Evolutionary conservation across 345 rosid species (phyloP).

Genomic region (Syzygium grande): DNA sequence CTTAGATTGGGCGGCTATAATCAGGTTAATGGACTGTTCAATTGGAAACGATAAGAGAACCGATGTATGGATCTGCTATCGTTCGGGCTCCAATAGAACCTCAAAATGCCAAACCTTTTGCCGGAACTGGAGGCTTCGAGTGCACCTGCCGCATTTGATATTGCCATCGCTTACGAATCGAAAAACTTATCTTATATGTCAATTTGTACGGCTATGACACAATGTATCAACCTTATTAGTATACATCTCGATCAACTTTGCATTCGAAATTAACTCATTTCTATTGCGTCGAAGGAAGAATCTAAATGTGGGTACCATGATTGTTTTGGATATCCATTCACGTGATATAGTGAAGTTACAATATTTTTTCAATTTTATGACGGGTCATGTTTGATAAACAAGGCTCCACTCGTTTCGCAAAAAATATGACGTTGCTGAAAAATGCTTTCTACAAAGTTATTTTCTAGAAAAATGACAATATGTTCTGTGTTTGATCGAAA

Average conservation of each 20-base stretch:
- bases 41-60: neutral
- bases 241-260: rapidly evolving
- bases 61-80: rapidly evolving
- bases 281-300: neutral
- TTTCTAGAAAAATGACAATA: no score
- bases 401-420: no score
- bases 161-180: rapidly evolving
- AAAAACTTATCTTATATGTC: neutral
- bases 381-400: neutral
- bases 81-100: rapidly evolving
- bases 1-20: neutral
- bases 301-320: neutral
- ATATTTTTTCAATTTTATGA: neutral
- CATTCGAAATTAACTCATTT: neutral
- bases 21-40: neutral
- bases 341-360: neutral
- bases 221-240: neutral
- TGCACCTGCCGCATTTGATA: neutral
- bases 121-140: rapidly evolving
- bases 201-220: neutral
- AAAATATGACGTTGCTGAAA: no score
- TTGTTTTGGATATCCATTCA: neutral
- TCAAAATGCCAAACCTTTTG: neutral
- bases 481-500: no score
- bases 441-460: no score